Evolutionary conservation across 768 basidiomycete genomes (phyloP), one percentile per base, ranked within the genome.

Genomic region (Boletus speciosus): DNA sequence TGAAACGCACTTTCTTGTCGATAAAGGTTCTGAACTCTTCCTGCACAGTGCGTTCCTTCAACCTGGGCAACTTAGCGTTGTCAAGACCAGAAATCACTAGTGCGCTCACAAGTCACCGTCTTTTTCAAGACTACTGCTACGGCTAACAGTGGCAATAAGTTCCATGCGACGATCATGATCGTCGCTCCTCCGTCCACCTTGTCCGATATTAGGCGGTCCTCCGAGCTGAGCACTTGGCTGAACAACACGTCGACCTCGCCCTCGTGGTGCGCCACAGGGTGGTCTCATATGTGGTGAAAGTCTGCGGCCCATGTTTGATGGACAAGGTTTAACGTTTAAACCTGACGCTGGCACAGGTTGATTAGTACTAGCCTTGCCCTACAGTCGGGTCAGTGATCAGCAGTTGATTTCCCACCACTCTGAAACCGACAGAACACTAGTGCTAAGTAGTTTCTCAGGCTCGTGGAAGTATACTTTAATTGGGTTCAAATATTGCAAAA

Each of bases 51-150:
- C 55, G 65, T 57, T 84, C 74, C 61, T 85, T 88, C 64, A 91
- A 67, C 47, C 88, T 91, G 64, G 21, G 59, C 4, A 60, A 49
- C 71, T 78, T 57, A 58, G 58, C 56, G 66, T 51, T 62, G 66
- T 78, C 68, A 73, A 15, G n/a, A 49, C 35, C 42, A 47, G 21
- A 48, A 25, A 39, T 23, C 10, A 42, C 32, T 15, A n/a, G 6
- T 37, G 27, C 11, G 64, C 88, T 78, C 70, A 91, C 89, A 80
- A 78, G 71, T 90, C 85, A 37, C 89, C 88, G 55, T 82, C 86
- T 59, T 80, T 83, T 60, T 85, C 85, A 25, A 90, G 65, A 10
- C 89, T 88, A 59, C 88, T 85, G 61, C 86, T 88, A 38, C 89
- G 78, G 64, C 88, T 90, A 44, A 90, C 81, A 2, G 86, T 87